Evolutionary conservation across 78 protist genomes (phyloP).

Genomic region (Dictyostelium discoideum): dicty_2.7 NC_007088.5:7354001-7354500

Average conservation of each 20-base stretch:
- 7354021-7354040: no score
- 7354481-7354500: conserved; percentile 26
- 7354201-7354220: conserved; percentile 85
- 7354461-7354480: not conserved
- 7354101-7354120: conserved; percentile 41
- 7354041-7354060: not conserved
- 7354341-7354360: conserved; percentile 82
- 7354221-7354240: conserved; percentile 71
- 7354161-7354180: conserved; percentile 72
- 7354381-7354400: not conserved
- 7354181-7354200: conserved; percentile 65
- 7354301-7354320: conserved; percentile 33
- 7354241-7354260: conserved; percentile 85
- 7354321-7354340: conserved; percentile 80
- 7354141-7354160: conserved; percentile 81
- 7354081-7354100: conserved; percentile 13
- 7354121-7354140: conserved; percentile 58
- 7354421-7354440: not conserved
- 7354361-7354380: conserved; percentile 39
- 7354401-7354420: not conserved
- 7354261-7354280: conserved; percentile 85
- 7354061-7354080: not conserved
- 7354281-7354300: conserved; percentile 81
- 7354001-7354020: not conserved
- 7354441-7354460: not conserved